Base-by-base conservation (phyloP, 805 yeast species). In the Wickerhamomyces xylosicus region DNA sequence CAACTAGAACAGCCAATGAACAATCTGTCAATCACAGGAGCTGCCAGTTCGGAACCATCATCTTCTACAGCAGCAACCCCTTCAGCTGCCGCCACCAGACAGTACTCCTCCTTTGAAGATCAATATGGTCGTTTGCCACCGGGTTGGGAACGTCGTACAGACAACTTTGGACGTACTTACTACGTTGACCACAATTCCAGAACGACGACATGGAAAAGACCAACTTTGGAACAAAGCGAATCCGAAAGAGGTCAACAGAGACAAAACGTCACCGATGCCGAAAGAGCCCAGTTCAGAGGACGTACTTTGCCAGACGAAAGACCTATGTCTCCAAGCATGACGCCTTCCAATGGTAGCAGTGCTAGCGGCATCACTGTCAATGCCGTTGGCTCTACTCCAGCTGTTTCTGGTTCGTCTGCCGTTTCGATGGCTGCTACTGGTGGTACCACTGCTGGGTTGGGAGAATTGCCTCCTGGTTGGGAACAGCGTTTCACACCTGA, bases 101-200 rank as follows among this genome's bases (percentile, higher is more conserved):
- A 81, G 54, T 81, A 79, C 52, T 84, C 95, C 5, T 85, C 97
- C 2, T 92, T 92, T 59, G 98, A 92, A 63, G 99, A 92, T 63
- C 97, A 90, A 60, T 77, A 79, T 52, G 99, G 99, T 33, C 72
- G 96, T 56, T 70, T 92, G 49, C 99, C 98, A 3, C 86, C 96
- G 6, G 99, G 99, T 4, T 92, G 98, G 97, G 99, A 92, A 62
- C 79, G 98, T 52, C 76, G 98, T 63, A 89, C 97, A 1, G 99
- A 92, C 61, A 86, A 87, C 60, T 85, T 87, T 54, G 98, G 98
- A 21, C 77, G 99, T 56, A 90, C 97, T 1, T 92, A 92, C 63
- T 92, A 90, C 58, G 98, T 92, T 29, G 99, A 92, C 63, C 99
- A 92, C 64, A 87, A 90, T 61, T 85, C 96, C 17, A 79, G 97